Evolutionary conservation across 2,329 filamentous ascomycete species (phyloP), one percentile per base, ranked within the genome.

Genomic region (Pseudocercospora fuligena): DNA sequence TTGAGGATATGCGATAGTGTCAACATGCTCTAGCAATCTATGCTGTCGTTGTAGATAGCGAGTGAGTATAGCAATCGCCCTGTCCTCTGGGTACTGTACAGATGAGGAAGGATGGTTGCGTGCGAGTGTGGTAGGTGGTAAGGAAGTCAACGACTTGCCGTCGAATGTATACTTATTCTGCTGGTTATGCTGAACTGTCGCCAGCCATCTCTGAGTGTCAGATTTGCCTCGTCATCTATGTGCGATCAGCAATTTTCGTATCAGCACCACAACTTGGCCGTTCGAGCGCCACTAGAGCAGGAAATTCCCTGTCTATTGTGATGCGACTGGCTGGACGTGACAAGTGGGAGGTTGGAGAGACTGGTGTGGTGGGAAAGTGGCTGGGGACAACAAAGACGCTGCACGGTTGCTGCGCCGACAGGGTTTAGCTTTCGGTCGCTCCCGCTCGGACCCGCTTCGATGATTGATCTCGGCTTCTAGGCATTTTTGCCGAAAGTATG

Each of bases 1-100:
- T 66, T 69, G 56, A 77, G 69, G 36, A 76, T 59, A 54, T 70
- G 67, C 58, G 64, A 56, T 36, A 75, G 69, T 23, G 66, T 67
- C n/a, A 75, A 68, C 73, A 75, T 77, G 58, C 47, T 66, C 25
- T 47, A 61, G 61, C 65, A 60, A 60, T 66, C 63, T 58, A 9
- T 58, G 56, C 25, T 58, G 56, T 58, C 19, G n/a, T 33, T 58
- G 56, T 19, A 16, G 59, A 61, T 61, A 27, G 16, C 33, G 14
- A 31, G 25, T 51, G 16, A 21, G 23, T 51, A 16, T 21, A 19
- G 25, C n/a, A 27, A 27, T 27, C 29, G 5, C 14, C 33, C 51
- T 57, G 25, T 25, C 36, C 51, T 62, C n/a, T n/a, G 29, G 29
- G 23, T 47, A 33, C 60, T 60, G 64, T 63, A 51, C 36, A 60